Conservation (phyloP, 495 filamentous ascomycete species). For the Tuber borchii region DNA sequence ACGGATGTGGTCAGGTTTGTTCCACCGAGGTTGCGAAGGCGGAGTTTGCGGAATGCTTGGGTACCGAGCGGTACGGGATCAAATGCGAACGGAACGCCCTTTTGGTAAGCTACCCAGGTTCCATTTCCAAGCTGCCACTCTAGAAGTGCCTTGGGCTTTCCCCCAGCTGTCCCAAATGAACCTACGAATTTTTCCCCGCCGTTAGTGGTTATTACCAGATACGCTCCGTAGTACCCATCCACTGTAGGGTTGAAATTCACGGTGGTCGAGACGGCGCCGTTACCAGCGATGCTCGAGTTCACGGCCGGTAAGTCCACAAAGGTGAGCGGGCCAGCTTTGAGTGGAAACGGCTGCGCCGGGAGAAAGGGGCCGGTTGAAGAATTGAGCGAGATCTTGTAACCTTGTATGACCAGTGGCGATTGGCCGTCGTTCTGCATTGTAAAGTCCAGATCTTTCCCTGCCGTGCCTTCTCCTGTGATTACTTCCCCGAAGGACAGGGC, state of each 20-base stretch:
- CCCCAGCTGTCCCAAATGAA: conserved; percentile 40
- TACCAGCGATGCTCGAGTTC: conserved; percentile 26
- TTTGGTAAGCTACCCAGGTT: conserved; percentile 43
- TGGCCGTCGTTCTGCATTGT: conserved; percentile 35
- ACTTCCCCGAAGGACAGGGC: conserved; percentile 40
- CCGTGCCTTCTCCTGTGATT: conserved; percentile 23
- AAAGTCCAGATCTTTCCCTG: conserved; percentile 27
- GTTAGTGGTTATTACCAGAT: conserved; percentile 37
- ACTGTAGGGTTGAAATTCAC: conserved; percentile 40
- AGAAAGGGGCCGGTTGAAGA: conserved; percentile 29
- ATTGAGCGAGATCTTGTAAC: conserved; percentile 32
- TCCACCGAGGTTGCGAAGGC: conserved; percentile 44
- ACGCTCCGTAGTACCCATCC: conserved; percentile 40
- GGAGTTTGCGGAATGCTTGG: conserved; percentile 40
- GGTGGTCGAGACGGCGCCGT: conserved; percentile 22
- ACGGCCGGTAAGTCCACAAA: conserved; percentile 40
- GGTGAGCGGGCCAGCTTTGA: conserved; percentile 41
- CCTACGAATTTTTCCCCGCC: conserved; percentile 42
- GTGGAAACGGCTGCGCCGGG: neutral
- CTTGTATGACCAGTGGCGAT: conserved; percentile 17
- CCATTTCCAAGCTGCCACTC: conserved; percentile 45
- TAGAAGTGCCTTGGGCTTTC: conserved; percentile 39
- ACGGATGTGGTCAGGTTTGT: conserved; percentile 44
- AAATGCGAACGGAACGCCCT: conserved; percentile 42
- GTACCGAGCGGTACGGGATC: conserved; percentile 40